phyloP scores from a whole-genome alignment of 345 rosid genomes.

The Brassica rapa region DNA sequence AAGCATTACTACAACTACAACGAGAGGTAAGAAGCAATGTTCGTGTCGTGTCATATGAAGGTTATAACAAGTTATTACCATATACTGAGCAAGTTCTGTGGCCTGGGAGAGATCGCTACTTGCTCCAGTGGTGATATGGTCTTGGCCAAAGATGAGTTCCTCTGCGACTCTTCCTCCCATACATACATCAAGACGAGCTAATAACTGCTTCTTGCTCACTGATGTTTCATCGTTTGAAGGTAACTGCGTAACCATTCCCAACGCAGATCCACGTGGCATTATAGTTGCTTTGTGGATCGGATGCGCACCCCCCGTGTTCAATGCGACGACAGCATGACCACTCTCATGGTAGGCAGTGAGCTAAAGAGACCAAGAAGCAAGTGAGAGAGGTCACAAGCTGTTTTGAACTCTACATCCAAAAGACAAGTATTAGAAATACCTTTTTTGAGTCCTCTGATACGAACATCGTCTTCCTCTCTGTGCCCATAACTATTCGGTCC shows the following conservation, averaged over 20 bases:
- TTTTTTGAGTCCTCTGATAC: slow-evolving; percentile 95
- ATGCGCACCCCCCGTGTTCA: slow-evolving; percentile 86
- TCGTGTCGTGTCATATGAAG: background rate
- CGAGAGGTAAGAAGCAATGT: background rate
- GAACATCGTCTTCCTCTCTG: slow-evolving; percentile 95
- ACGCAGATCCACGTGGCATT: slow-evolving; percentile 96
- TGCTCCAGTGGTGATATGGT: slow-evolving; percentile 91
- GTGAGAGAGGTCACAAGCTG: slow-evolving; percentile 7
- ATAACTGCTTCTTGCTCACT: slow-evolving; percentile 87
- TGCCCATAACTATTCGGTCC: slow-evolving; percentile 94
- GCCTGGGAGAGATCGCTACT: slow-evolving; percentile 92
- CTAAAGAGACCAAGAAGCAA: slow-evolving; percentile 47
- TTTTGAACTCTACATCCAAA: background rate
- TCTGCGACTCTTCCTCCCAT: slow-evolving; percentile 99
- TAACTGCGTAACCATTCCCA: slow-evolving; percentile 98
- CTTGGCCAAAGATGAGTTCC: slow-evolving; percentile 93
- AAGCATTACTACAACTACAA: slow-evolving; percentile 15
- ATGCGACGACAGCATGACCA: slow-evolving; percentile 96
- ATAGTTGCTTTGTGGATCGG: slow-evolving; percentile 99
- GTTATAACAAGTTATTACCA: slow-evolving; percentile 53
- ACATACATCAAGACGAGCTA: slow-evolving; percentile 98
- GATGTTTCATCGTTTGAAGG: slow-evolving; percentile 97
- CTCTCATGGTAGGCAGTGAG: slow-evolving; percentile 99
- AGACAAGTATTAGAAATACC: slow-evolving; percentile 45
- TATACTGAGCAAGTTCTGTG: slow-evolving; percentile 92